Base-by-base conservation (phyloP, 495 filamentous ascomycete species). In the Talaromyces liani region DNA sequence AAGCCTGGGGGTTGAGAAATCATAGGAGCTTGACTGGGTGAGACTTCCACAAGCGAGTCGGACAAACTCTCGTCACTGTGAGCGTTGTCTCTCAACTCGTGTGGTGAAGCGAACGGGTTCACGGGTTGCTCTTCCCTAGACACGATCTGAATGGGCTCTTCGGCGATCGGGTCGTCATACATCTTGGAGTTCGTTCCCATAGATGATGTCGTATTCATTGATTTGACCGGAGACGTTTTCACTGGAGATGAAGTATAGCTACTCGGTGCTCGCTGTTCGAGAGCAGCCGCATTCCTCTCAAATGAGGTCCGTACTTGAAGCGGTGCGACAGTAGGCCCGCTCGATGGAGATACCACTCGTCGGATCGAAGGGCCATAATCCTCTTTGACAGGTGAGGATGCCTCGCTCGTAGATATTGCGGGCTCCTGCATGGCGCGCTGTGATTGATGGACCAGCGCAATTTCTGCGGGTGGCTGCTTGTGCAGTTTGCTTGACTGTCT, bases 21-120 rank as follows among this genome's bases (percentile, higher is more conserved):
- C 16, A 70, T 63, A 65, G 74, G 69, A 47, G 62, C 59, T 58
- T 75, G 75, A 36, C 65, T 57, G 14, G 74, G 87, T 31, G 90
- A 91, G 18, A 91, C 80, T 65, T 90, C 80, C 16, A 92, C 84
- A 12, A 92, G 92, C 6, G 91, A 94, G 68, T 93, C 92, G 0
- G 90, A 62, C 25, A 51, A 25, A 16, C 60, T 62, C 24, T 49
- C 39, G 34, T 31, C 27, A 9, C 45, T 62, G 24, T 62, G 22
- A 18, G 16, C 27, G 16, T 49, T 54, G 10, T 14, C 47, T 33
- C 27, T 51, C 18, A 20, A 33, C 27, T 62, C 41, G 8, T 54
- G 60, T 18, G 27, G 59, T 64, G 39, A 64, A 56, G 22, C 36
- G 16, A 22, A 70, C 63, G 70, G 69, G 47, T 68, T 73, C 1